phyloP scores from a whole-genome alignment of 805 yeast genomes.

The Saturnispora zaruensis region DNA sequence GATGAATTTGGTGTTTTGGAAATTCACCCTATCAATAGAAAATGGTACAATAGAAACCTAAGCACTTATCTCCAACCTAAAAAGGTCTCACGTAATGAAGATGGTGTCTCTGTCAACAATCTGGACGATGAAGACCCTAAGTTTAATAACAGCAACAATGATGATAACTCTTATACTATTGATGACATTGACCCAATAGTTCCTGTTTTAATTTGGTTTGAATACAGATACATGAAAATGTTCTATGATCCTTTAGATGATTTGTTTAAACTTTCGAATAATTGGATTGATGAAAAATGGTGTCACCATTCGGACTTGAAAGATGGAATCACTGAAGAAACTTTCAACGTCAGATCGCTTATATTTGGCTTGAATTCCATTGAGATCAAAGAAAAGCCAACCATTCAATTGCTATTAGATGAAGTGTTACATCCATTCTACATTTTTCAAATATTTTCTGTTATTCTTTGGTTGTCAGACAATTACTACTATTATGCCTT shows the following conservation, averaged over 20 bases:
- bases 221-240: conserved; percentile 75
- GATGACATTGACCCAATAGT: conserved; percentile 52
- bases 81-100: conserved; percentile 12
- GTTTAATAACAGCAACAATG: neutral
- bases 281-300: conserved; percentile 87
- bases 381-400: conserved; percentile 65
- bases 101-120: conserved; percentile 4
- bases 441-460: conserved; percentile 87
- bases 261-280: conserved; percentile 69
- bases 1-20: conserved; percentile 85
- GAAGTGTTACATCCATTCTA: conserved; percentile 95
- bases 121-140: neutral
- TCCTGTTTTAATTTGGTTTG: conserved; percentile 61
- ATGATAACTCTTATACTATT: conserved; percentile 13
- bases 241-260: conserved; percentile 84
- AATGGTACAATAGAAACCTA: conserved; percentile 61
- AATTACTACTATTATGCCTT: conserved; percentile 89
- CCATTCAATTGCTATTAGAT: conserved; percentile 58
- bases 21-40: conserved; percentile 45
- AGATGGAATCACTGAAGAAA: conserved; percentile 63
- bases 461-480: conserved; percentile 85
- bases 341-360: conserved; percentile 55
- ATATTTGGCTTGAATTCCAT: conserved; percentile 77
- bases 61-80: conserved; percentile 49
- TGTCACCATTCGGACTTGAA: conserved; percentile 42